phyloP scores from a whole-genome alignment of 768 basidiomycete species.

The Lentinus brumalis region DNA sequence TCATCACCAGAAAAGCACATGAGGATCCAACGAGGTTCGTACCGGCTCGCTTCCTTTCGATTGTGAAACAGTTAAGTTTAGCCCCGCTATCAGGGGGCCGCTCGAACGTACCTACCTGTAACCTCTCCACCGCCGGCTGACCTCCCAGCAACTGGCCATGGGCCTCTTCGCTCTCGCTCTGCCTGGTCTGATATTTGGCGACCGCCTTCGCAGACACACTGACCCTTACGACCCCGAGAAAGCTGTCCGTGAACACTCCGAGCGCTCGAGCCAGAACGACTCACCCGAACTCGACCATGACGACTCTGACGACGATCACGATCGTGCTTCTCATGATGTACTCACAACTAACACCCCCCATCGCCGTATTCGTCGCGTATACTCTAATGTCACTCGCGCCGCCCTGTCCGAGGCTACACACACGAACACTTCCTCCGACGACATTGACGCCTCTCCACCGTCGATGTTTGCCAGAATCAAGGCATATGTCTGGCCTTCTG shows the following conservation, averaged over 20 bases:
- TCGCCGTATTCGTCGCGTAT: slow-evolving; percentile 1
- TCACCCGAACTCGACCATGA: neutral
- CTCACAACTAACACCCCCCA: neutral
- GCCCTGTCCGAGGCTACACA: neutral
- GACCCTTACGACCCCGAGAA: slow-evolving; percentile 6
- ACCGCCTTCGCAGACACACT: neutral
- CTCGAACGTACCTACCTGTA: neutral
- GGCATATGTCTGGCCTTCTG: slow-evolving; percentile 13
- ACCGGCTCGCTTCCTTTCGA: neutral
- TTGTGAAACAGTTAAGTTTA: neutral
- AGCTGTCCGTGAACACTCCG: neutral
- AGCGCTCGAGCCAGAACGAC: neutral
- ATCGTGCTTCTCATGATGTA: neutral
- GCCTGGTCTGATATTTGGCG: neutral
- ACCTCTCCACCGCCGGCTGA: neutral
- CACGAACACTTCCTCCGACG: neutral
- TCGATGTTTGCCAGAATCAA: slow-evolving; percentile 9
- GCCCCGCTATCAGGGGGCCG: neutral
- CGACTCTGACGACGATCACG: neutral
- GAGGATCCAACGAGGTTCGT: slow-evolving; percentile 1
- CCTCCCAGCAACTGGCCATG: neutral
- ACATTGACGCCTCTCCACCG: neutral
- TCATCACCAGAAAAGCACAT: neutral
- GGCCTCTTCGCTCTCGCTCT: neutral
- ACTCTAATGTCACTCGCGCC: neutral